A percentile compares a stretch with the other conserved stretches of the same genome.
phyloP scores from a whole-genome alignment of 225 moss, liverwort and hornwort genomes.

The Polytrichum commune region DNA sequence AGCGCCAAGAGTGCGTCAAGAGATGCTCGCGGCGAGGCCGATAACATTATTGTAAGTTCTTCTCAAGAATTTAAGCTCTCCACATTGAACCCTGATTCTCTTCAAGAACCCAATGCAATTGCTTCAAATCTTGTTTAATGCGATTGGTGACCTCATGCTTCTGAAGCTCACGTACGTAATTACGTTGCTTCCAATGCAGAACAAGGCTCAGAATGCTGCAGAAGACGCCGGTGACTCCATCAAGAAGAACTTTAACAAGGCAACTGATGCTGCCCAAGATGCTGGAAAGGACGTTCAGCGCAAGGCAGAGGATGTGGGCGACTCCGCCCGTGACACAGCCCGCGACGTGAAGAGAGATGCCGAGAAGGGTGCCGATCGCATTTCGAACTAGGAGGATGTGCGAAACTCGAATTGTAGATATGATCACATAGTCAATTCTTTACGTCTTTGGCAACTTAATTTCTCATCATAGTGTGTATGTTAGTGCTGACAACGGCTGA shows the following conservation, averaged over 20 bases:
- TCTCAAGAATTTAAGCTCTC: too few relatives aligned
- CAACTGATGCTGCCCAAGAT: neutral
- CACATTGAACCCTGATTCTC: neutral
- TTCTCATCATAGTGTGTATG: too few relatives aligned
- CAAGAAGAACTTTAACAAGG: neutral
- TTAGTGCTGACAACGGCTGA: too few relatives aligned
- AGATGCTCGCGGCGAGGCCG: conserved; percentile 14
- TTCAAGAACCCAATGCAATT: neutral
- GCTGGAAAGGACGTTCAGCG: neutral
- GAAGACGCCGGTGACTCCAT: neutral
- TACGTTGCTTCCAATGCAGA: neutral
- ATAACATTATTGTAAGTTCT: conserved; percentile 9
- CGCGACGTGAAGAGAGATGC: neutral
- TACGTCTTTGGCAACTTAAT: too few relatives aligned
- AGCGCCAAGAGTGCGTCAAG: conserved; percentile 4
- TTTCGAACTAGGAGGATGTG: neutral
- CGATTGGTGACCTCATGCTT: neutral
- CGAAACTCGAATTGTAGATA: too few relatives aligned
- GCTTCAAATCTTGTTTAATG: neutral
- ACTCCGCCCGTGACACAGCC: neutral
- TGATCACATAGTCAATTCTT: too few relatives aligned
- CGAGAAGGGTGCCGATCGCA: neutral
- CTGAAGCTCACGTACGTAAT: too few relatives aligned
- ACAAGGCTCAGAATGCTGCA: conserved; percentile 8
- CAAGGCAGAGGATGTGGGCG: neutral